phyloP scores from a whole-genome alignment of 2,329 filamentous ascomycete species.

The Neocucurbitaria cava region DNA sequence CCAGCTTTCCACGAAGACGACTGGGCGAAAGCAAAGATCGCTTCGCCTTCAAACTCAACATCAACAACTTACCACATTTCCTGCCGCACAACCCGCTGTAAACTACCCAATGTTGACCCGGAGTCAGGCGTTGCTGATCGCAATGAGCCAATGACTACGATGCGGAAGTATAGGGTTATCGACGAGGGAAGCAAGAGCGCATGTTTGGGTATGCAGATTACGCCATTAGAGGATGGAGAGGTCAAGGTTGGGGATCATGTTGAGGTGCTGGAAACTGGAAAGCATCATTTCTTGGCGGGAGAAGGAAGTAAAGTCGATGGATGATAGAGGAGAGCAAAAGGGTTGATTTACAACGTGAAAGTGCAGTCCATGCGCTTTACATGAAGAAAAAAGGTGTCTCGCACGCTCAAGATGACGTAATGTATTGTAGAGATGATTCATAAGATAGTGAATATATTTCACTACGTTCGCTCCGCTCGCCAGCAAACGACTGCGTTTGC shows the following conservation, averaged over 20 bases:
- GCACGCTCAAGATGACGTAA: too few species aligned
- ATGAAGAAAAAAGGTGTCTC: too few species aligned
- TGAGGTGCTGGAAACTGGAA: constrained; percentile 40
- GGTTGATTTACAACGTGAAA: not conserved
- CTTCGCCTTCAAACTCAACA: not conserved
- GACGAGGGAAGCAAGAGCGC: constrained; percentile 66
- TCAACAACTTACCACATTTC: constrained; percentile 53
- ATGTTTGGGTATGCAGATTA: constrained; percentile 72
- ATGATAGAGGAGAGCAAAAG: not conserved
- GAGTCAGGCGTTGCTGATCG: constrained; percentile 63
- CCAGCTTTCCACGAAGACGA: constrained; percentile 72
- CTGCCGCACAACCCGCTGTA: constrained; percentile 73
- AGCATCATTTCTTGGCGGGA: constrained; percentile 38
- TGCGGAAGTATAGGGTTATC: constrained; percentile 65
- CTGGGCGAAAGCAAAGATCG: constrained; percentile 65
- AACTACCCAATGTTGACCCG: constrained; percentile 73
- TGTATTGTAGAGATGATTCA: too few species aligned
- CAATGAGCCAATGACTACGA: constrained; percentile 64
- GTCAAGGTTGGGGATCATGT: constrained; percentile 43
- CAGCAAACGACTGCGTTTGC: too few species aligned
- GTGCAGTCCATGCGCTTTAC: too few species aligned
- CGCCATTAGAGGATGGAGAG: constrained; percentile 53
- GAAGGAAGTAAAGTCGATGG: constrained; percentile 14
- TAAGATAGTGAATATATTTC: too few species aligned
- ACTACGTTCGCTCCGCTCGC: too few species aligned